Percentiles rank a stretch among this genome's conserved stretches.
Evolutionary conservation across 306 rosid genomes (phyloP).

Genomic region (Cucurbita ficifolia): DNA sequence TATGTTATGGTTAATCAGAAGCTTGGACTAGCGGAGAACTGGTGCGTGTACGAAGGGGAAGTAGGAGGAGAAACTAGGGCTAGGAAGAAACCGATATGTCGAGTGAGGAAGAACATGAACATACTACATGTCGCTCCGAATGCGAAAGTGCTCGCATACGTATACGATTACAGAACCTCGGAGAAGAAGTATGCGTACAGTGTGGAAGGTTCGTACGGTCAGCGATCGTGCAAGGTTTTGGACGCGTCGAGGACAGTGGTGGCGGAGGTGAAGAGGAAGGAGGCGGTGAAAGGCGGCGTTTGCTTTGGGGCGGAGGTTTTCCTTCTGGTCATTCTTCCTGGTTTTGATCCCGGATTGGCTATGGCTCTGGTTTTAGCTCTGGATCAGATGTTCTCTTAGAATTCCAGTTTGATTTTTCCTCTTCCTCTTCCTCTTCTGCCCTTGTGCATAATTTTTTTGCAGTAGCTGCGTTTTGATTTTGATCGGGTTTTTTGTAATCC

Average conservation of each 20-base stretch:
- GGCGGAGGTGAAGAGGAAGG: conserved; percentile 65
- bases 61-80: not conserved
- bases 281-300: conserved; percentile 30
- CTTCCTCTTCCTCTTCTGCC: not conserved
- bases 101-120: conserved; percentile 38
- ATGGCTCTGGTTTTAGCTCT: conserved; percentile 65
- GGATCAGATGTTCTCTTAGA: conserved; percentile 58
- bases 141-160: conserved; percentile 28
- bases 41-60: conserved; percentile 67
- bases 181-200: conserved; percentile 20
- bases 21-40: conserved; percentile 32
- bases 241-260: conserved; percentile 39
- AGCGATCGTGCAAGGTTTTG: conserved; percentile 50
- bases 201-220: conserved; percentile 51
- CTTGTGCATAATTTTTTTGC: not conserved
- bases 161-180: conserved; percentile 17
- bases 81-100: conserved; percentile 30
- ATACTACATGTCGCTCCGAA: conserved; percentile 23
- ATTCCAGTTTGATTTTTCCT: not conserved
- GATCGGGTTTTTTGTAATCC: not conserved
- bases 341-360: conserved; percentile 48
- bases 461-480: not conserved
- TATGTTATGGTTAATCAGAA: not conserved
- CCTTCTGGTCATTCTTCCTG: conserved; percentile 49
- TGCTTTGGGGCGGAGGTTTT: conserved; percentile 68